These are phyloP conservation scores for Fusarium sp. DNA, from an alignment of 2,329 filamentous ascomycete species.

Conservation along the genomic window DNA sequence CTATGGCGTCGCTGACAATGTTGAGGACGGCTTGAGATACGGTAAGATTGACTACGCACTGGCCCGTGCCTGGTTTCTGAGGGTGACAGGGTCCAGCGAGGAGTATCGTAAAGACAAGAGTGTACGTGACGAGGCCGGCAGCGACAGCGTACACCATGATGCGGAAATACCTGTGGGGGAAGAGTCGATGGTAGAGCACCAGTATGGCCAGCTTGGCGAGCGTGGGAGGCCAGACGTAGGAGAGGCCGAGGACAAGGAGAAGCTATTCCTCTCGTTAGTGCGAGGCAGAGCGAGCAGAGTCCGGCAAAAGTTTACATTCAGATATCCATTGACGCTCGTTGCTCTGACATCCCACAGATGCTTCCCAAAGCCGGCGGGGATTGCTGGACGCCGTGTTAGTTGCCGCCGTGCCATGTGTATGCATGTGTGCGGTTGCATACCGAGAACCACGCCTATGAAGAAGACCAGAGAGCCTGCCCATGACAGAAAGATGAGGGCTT, in stretches of 20 bases:
- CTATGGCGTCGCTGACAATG: constrained; percentile 6
- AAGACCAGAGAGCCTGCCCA: constrained; percentile 6
- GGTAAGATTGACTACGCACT: too few relatives aligned
- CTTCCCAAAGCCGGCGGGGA: constrained; percentile 7
- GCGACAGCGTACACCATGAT: too few relatives aligned
- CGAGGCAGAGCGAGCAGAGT: too few relatives aligned
- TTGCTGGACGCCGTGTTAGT: not conserved
- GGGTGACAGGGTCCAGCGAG: too few relatives aligned
- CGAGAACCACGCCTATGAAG: constrained; percentile 1
- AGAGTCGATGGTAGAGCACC: not conserved
- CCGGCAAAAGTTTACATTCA: not conserved
- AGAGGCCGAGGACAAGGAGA: not conserved
- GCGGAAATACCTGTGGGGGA: too few relatives aligned
- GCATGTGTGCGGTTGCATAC: not conserved
- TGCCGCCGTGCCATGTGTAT: not conserved
- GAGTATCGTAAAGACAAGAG: too few relatives aligned
- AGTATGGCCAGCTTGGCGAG: constrained; percentile 7
- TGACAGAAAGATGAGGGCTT: constrained; percentile 1
- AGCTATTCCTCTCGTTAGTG: not conserved
- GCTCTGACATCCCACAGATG: constrained; percentile 9
- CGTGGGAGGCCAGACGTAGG: constrained; percentile 6
- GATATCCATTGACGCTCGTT: not conserved
- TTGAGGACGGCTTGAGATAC: not conserved
- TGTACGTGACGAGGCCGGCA: too few relatives aligned
- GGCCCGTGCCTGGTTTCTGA: too few relatives aligned